Evolutionary conservation across 1,284 basidiomycete genomes (phyloP), one percentile per base, ranked within the genome.

Genomic region (Sanghuangporus baumii): DNA sequence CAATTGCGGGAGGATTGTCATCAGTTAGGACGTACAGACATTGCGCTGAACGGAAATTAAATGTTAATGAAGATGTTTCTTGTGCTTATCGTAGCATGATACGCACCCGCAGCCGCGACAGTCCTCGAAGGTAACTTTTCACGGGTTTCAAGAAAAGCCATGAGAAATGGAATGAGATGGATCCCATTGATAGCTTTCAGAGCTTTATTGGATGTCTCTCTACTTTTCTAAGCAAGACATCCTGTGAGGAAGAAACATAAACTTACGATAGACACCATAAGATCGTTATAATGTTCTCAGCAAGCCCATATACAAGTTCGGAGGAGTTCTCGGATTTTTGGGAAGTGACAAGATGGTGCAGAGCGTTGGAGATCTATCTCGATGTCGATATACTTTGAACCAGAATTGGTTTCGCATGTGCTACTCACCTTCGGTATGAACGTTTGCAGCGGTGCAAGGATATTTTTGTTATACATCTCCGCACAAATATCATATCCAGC

Each of bases 391-490:
- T 18, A 2, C 16, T 46, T 46, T n/a, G n/a, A n/a, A 3, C 7
- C 6, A n/a, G 11, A n/a, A n/a, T 46, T n/a, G 16, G 4, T n/a
- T 8, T n/a, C 16, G 16, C 7, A 46, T 46, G 6, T n/a, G 43
- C 8, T n/a, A 16, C 20, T 34, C 65, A 90, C 91, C 77, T 91
- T 93, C 8, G 88, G 86, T 31, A 93, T 79, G 68, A 91, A 90
- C 0, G 81, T 80, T 69, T 79, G 85, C 61, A 94, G 74, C 0
- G 91, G 91, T 1, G 86, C 80, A 60, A 96, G 79, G 59, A 97
- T 87, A 67, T 91, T 91, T 78, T 97, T 97, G 76, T 98, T 97
- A 76, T 89, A 96, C 93, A 98, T 96, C 74, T 97, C 93, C 3
- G 89, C 91, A 69, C 94, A 95, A 48, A 96, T 91, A 70, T 96